phyloP scores from a whole-genome alignment of 2,329 filamentous ascomycete genomes.

The Xylariaceae sp. region DNA sequence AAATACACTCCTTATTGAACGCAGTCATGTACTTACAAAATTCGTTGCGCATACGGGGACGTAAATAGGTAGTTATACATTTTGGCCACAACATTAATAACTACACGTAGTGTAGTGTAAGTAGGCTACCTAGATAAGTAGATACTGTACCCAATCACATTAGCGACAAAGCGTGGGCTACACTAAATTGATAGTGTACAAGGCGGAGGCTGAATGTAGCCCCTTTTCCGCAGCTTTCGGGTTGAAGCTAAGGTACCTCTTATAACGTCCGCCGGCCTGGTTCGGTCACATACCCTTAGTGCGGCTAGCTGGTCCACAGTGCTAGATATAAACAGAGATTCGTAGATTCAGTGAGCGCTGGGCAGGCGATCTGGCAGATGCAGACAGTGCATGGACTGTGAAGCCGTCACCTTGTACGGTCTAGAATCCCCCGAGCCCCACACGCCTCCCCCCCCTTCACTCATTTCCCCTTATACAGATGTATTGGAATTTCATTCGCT shows the following conservation, averaged over 20 bases:
- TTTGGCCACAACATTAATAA: too few species aligned
- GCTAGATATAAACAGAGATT: neutral
- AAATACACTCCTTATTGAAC: too few species aligned
- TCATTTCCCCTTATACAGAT: slow-evolving; percentile 30
- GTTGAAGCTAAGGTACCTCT: neutral
- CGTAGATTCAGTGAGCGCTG: neutral
- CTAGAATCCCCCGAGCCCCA: slow-evolving; percentile 17
- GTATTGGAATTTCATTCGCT: slow-evolving; percentile 30
- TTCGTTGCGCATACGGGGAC: too few species aligned
- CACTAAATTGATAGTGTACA: neutral
- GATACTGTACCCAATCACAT: neutral
- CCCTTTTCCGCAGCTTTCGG: neutral
- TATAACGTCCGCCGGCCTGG: neutral
- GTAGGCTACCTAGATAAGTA: too few species aligned
- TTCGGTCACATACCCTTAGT: neutral
- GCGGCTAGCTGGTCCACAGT: neutral
- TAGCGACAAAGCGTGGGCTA: neutral
- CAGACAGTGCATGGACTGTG: slow-evolving; percentile 18
- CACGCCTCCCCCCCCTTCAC: slow-evolving; percentile 30
- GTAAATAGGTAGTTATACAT: too few species aligned
- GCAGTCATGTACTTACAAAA: too few species aligned
- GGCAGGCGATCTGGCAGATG: neutral
- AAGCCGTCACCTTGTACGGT: slow-evolving; percentile 12
- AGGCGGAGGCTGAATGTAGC: neutral
- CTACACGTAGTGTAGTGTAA: too few species aligned